Percentiles rank a stretch among this genome's conserved stretches.
Conservation (phyloP, 2,329 filamentous ascomycete species). For the Colletotrichum musae region DNA sequence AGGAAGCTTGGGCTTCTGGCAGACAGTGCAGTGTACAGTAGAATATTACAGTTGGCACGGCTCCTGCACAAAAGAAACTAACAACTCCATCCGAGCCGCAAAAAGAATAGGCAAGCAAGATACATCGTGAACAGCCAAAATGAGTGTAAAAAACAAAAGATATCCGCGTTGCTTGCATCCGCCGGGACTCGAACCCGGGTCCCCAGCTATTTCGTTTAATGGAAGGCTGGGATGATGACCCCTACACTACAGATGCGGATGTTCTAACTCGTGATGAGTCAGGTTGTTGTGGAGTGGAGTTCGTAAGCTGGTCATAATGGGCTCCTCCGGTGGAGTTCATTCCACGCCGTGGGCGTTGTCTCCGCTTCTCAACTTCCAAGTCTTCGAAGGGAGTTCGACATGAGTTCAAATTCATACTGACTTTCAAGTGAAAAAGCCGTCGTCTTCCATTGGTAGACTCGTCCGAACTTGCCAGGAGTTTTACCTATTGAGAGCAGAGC, state of each 20-base stretch:
- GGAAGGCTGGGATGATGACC: slow-evolving; percentile 14
- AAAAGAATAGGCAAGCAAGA: too few species aligned
- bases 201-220: not conserved
- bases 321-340: rapidly evolving
- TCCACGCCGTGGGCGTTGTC: not conserved
- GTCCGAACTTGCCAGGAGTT: too few species aligned
- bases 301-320: not conserved
- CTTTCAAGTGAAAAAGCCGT: too few species aligned
- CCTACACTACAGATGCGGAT: slow-evolving; percentile 7
- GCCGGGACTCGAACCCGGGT: slow-evolving; percentile 1
- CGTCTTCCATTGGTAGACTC: too few species aligned
- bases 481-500: too few species aligned
- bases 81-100: too few species aligned
- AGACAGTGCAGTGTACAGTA: too few species aligned
- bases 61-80: too few species aligned
- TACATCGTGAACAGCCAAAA: not conserved
- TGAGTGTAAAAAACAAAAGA: not conserved
- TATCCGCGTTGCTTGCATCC: not conserved
- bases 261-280: not conserved
- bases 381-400: too few species aligned
- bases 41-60: too few species aligned
- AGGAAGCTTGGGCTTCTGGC: too few species aligned
- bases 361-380: not conserved
- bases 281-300: not conserved
- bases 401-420: too few species aligned